These are phyloP conservation scores for Catharanthus roseus DNA, from an alignment of 257 asterid genomes.

Conservation along the genomic window DNA sequence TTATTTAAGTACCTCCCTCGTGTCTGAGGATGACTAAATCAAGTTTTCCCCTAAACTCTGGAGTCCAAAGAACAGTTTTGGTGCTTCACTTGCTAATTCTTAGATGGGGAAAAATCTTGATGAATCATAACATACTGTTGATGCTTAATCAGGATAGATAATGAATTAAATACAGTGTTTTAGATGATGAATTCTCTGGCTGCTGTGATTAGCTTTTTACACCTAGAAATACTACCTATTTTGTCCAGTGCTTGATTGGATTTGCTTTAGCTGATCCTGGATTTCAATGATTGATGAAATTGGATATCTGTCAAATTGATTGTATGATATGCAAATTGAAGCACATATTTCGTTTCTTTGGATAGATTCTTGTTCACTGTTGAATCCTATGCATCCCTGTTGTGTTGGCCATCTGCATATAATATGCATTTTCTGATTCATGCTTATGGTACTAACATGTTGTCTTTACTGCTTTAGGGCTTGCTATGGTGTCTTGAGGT, in stretches of 20 bases:
- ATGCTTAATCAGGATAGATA: background rate
- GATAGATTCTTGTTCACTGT: background rate
- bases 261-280: background rate
- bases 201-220: background rate
- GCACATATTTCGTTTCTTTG: background rate
- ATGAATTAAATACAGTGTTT: background rate
- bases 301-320: background rate
- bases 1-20: constrained; percentile 22
- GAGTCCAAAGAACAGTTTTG: constrained; percentile 10
- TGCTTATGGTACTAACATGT: background rate
- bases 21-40: constrained; percentile 39
- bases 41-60: constrained; percentile 17
- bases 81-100: constrained; percentile 5
- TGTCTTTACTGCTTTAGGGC: constrained; percentile 34
- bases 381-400: background rate
- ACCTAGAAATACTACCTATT: background rate
- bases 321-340: background rate
- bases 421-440: background rate
- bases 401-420: background rate
- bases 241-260: background rate
- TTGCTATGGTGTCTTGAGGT: constrained; percentile 47
- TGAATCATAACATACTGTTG: background rate
- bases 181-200: background rate
- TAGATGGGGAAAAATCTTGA: constrained; percentile 4
- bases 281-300: background rate